phyloP scores from a whole-genome alignment of 805 yeast genomes.

The Candida tallmaniae region DNA sequence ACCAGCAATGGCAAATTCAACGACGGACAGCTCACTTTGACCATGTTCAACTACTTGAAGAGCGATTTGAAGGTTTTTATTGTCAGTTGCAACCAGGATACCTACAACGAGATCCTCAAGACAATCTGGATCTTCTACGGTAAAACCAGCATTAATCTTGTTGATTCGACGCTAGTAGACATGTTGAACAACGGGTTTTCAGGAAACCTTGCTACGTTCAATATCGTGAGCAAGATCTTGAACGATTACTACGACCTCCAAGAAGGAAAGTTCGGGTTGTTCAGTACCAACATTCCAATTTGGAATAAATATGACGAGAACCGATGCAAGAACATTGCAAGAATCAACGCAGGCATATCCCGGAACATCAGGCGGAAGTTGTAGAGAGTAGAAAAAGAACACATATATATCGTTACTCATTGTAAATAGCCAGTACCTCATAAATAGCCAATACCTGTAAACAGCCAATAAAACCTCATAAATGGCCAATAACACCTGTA shows the following conservation, averaged over 20 bases:
- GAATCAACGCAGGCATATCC: too few species aligned
- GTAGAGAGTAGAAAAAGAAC: too few species aligned
- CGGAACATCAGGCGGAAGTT: too few species aligned
- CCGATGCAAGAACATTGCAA: too few species aligned
- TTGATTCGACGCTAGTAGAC: conserved; percentile 32
- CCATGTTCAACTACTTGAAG: conserved; percentile 32
- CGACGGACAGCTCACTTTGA: conserved; percentile 33
- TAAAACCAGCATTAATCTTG: conserved; percentile 27
- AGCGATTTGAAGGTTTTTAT: conserved; percentile 29
- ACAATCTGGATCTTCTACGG: conserved; percentile 37
- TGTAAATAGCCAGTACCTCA: too few species aligned
- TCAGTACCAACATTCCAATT: conserved; percentile 22
- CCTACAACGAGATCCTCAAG: conserved; percentile 36
- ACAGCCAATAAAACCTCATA: too few species aligned
- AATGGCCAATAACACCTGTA: too few species aligned
- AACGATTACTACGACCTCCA: conserved; percentile 31
- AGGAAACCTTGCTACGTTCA: conserved; percentile 34
- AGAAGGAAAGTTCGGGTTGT: conserved; percentile 18
- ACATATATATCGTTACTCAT: too few species aligned
- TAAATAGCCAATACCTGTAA: too few species aligned
- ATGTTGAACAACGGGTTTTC: conserved; percentile 39
- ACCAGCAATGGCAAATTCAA: conserved; percentile 19
- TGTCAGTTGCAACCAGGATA: conserved; percentile 34
- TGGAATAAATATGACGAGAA: conserved; percentile 37
- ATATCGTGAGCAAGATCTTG: conserved; percentile 30